phyloP scores from a whole-genome alignment of 2,329 filamentous ascomycete genomes.

The Trichocomaceae sp. region DNA sequence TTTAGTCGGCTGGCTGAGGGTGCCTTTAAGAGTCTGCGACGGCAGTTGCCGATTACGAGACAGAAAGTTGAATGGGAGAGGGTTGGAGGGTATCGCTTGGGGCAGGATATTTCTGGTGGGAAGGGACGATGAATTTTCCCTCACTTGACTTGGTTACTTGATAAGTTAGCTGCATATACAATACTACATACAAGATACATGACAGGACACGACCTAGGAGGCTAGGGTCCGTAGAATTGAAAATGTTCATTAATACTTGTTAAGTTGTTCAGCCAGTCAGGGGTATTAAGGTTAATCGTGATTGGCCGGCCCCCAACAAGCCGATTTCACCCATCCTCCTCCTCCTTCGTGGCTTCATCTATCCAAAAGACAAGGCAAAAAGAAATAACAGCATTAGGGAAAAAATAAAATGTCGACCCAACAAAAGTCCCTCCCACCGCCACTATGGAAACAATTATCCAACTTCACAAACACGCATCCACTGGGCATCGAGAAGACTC shows the following conservation, averaged over 20 bases:
- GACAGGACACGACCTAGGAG: too few species aligned
- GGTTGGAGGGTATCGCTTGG: conserved; percentile 82
- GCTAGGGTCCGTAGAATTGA: not conserved
- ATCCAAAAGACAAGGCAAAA: not conserved
- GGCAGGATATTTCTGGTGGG: conserved; percentile 69
- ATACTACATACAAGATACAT: not conserved
- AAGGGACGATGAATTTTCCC: conserved; percentile 32
- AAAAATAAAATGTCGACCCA: not conserved
- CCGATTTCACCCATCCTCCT: not conserved
- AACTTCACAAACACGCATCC: conserved; percentile 26
- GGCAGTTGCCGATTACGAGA: conserved; percentile 90
- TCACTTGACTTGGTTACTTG: not conserved
- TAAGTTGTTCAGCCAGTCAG: too few species aligned
- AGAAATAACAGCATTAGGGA: not conserved
- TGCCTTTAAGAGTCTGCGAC: conserved; percentile 84
- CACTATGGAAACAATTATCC: conserved; percentile 22
- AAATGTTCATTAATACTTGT: too few species aligned
- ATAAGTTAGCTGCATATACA: conserved; percentile 4
- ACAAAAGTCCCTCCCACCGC: not conserved
- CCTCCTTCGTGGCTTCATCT: not conserved
- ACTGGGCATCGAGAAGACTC: conserved; percentile 33
- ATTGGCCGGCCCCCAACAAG: not conserved
- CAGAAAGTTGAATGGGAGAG: conserved; percentile 99
- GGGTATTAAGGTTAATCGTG: not conserved
- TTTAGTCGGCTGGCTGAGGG: conserved; percentile 87